Evolutionary conservation across 306 rosid species (phyloP).

Genomic region (Mucuna pruriens): DNA sequence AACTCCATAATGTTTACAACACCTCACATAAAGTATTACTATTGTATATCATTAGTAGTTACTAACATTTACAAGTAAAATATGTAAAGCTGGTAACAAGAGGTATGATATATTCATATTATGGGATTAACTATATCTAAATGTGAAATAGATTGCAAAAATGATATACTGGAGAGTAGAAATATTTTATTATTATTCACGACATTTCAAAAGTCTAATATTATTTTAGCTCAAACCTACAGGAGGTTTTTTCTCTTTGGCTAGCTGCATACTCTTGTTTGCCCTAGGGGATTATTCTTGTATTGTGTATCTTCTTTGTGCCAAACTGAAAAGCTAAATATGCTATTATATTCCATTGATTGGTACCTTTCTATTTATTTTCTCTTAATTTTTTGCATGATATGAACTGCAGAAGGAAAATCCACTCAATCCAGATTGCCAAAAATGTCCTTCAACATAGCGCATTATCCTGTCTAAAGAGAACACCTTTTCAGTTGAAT

Average conservation of each 20-base stretch:
- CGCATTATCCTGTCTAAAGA: conserved; percentile 36
- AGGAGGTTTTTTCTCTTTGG: conserved; percentile 16
- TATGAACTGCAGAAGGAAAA: conserved; percentile 58
- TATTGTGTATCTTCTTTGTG: conserved; percentile 26
- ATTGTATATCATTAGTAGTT: not conserved
- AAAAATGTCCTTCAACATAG: conserved; percentile 41
- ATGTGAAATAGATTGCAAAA: not conserved
- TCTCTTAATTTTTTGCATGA: conserved; percentile 30
- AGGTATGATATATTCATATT: not conserved
- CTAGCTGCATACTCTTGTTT: conserved; percentile 19
- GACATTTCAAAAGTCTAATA: conserved; percentile 11
- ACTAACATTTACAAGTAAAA: not conserved
- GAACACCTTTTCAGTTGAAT: conserved; percentile 44
- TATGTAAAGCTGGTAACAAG: not conserved
- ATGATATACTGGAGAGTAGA: conserved; percentile 6
- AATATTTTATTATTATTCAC: not conserved
- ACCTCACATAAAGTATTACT: not conserved
- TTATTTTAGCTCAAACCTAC: not conserved
- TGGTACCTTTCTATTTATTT: conserved; percentile 4
- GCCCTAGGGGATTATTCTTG: conserved; percentile 6
- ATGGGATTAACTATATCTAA: not conserved
- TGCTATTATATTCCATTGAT: conserved; percentile 21
- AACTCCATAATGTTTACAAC: not conserved
- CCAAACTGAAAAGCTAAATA: conserved; percentile 33
- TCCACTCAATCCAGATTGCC: conserved; percentile 41